Evolutionary conservation across 306 rosid species (phyloP).

Genomic region (Alnus rubra): DNA sequence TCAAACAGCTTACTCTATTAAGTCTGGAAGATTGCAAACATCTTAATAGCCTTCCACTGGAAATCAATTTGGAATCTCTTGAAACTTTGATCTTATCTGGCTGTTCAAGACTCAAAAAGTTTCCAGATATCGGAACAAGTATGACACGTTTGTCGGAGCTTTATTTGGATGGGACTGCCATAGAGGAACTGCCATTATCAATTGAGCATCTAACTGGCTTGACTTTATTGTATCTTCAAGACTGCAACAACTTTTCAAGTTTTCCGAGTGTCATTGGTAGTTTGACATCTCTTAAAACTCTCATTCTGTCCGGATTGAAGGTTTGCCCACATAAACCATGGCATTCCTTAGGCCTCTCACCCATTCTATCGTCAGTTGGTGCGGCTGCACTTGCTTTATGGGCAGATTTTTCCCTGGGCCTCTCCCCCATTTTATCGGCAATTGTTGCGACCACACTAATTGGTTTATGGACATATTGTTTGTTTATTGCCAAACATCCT

Average conservation of each 20-base stretch:
- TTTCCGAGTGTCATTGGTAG: conserved; percentile 23
- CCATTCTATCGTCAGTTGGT: background rate
- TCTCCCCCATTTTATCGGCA: background rate
- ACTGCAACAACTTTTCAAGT: conserved; percentile 13
- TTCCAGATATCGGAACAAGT: conserved; percentile 23
- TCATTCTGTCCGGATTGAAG: conserved; percentile 11
- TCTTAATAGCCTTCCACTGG: background rate
- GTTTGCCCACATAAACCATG: background rate
- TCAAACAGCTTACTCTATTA: conserved; percentile 13
- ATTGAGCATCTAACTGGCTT: background rate
- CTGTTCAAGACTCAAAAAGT: conserved; percentile 11
- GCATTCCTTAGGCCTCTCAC: background rate
- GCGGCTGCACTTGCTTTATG: no score
- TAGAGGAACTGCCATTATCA: background rate
- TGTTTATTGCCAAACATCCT: background rate
- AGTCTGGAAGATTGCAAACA: conserved; percentile 19
- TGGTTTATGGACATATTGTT: background rate
- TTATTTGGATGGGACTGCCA: background rate
- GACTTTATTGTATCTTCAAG: background rate
- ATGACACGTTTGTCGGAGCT: conserved; percentile 8
- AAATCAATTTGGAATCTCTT: conserved; percentile 28
- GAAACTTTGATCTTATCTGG: conserved; percentile 11
- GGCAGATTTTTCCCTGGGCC: background rate
- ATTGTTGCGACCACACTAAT: no score
- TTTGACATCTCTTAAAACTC: conserved; percentile 17